Evolutionary conservation across 2,329 filamentous ascomycete species (phyloP).

Genomic region (Nakataea oryzae): DNA sequence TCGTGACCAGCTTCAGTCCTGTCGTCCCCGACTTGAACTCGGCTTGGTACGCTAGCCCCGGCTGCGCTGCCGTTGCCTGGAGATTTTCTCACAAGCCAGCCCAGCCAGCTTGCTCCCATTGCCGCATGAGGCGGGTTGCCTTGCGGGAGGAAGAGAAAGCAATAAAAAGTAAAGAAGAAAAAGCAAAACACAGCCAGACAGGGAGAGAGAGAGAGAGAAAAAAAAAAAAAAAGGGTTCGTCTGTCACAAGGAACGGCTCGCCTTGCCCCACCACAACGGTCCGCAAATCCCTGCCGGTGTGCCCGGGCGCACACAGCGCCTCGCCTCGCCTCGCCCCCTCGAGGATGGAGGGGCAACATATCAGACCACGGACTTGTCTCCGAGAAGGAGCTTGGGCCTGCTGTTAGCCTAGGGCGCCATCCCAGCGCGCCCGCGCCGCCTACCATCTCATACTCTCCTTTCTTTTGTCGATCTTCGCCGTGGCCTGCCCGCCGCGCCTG

Average conservation of each 20-base stretch:
- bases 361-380: not conserved
- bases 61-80: not conserved
- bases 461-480: no score
- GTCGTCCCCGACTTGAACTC: not conserved
- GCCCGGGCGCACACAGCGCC: no score
- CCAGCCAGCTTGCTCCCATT: not conserved
- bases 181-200: no score
- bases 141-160: not conserved
- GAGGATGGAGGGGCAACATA: not conserved
- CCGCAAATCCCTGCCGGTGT: not conserved
- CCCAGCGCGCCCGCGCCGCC: no score
- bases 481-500: not conserved
- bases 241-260: not conserved
- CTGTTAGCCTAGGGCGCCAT: no score
- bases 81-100: not conserved
- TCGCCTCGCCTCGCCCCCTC: no score
- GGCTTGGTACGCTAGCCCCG: not conserved
- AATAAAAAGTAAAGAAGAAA: not conserved
- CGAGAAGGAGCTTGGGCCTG: not conserved
- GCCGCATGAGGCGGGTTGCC: no score
- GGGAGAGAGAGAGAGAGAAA: no score
- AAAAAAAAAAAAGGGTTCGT: not conserved
- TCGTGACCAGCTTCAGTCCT: not conserved
- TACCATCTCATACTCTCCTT: not conserved
- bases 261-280: not conserved